Percentiles rank a stretch among this genome's conserved stretches.
Evolutionary conservation across 108 stramenopile genomes (phyloP).

Genomic region (Pseudonitzschia multistriata): DNA sequence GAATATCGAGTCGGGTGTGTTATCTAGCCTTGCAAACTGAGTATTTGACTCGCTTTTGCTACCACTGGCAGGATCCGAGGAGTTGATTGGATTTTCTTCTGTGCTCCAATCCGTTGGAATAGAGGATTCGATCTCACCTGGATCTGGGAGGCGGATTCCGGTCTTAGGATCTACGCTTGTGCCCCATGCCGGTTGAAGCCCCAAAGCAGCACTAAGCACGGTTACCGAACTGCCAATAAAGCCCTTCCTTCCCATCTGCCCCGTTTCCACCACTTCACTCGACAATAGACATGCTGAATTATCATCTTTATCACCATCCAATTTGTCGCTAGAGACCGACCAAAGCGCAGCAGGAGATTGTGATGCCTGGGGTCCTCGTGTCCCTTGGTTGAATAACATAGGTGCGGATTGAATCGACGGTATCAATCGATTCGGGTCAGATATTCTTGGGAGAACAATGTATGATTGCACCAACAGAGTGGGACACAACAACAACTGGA

Average conservation of each 20-base stretch:
- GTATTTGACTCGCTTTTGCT: slow-evolving; percentile 6
- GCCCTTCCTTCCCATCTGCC: not conserved
- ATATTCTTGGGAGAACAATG: not conserved
- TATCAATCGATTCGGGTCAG: not conserved
- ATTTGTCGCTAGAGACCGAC: not conserved
- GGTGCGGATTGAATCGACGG: not conserved
- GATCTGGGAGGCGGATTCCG: slow-evolving; percentile 66
- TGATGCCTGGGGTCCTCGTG: not conserved
- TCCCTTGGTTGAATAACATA: not conserved
- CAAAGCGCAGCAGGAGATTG: not conserved
- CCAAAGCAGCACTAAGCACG: not conserved
- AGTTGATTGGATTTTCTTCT: slow-evolving; percentile 62
- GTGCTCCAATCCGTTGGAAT: slow-evolving; percentile 64
- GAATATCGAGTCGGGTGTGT: slow-evolving; percentile 61
- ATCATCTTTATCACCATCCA: not conserved
- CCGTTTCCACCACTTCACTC: not conserved
- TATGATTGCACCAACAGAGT: not conserved
- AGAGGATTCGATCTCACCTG: slow-evolving; percentile 72
- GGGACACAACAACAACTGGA: not conserved
- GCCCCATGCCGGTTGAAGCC: slow-evolving; percentile 24
- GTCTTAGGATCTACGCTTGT: slow-evolving; percentile 66
- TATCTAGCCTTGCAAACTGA: slow-evolving; percentile 62
- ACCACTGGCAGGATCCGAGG: slow-evolving; percentile 13
- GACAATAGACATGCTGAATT: not conserved
- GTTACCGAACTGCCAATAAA: not conserved